These are phyloP conservation scores for Rhodomyrtus psidioides DNA, from an alignment of 441 rosid species.

Conservation along the genomic window DNA sequence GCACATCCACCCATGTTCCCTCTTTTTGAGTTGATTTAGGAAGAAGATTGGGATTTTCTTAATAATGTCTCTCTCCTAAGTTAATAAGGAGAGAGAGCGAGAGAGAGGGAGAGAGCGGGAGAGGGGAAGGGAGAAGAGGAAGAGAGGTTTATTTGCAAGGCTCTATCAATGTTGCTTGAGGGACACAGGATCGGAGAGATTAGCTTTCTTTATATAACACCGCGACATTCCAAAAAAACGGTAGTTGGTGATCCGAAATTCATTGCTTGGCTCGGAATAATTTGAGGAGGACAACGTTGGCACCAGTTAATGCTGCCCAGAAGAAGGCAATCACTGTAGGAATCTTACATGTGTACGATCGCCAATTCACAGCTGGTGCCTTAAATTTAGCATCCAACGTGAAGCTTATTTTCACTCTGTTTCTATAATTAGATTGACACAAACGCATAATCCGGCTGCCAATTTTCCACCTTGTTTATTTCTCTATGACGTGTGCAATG, in stretches of 20 bases:
- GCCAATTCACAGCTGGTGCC: neutral
- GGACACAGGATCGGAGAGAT: neutral
- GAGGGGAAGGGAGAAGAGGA: neutral
- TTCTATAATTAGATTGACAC: neutral
- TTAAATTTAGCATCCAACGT: neutral
- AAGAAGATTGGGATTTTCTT: neutral
- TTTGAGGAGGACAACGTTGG: neutral
- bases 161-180: neutral
- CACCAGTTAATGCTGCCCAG: neutral
- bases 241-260: neutral
- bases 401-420: neutral
- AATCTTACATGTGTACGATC: neutral
- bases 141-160: neutral
- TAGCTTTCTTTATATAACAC: neutral
- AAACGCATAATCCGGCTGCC: neutral
- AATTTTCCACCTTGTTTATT: neutral
- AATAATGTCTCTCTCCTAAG: neutral
- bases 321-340: neutral
- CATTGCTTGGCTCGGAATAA: neutral
- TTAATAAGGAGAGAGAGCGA: neutral
- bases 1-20: slow-evolving; percentile 1
- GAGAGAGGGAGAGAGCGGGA: too few relatives aligned
- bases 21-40: neutral
- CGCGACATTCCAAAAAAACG: neutral
- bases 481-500: neutral